Evolutionary conservation across 108 stramenopile genomes (phyloP).

Genomic region (Skeletonema menzelii): DNA sequence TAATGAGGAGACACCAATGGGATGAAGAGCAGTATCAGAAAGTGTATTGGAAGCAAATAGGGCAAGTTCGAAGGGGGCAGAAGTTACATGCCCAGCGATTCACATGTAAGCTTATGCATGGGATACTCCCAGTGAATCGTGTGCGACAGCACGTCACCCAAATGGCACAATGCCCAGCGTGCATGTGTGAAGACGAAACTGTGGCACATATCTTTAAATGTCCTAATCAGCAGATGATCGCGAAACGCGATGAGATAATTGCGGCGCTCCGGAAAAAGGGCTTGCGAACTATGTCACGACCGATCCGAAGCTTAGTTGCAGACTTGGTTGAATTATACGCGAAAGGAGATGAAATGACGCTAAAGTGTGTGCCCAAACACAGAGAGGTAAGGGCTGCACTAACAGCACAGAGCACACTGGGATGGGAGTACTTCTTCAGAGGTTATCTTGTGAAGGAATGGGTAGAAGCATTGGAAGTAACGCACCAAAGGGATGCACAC

Average conservation of each 20-base stretch:
- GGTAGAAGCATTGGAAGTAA: too few relatives aligned
- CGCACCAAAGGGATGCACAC: too few relatives aligned
- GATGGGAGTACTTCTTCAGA: too few relatives aligned
- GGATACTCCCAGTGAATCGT: not conserved
- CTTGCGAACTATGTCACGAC: too few relatives aligned
- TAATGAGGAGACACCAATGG: not conserved
- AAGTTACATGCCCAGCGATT: not conserved
- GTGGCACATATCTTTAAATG: not conserved
- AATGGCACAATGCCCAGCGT: not conserved
- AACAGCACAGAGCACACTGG: too few relatives aligned
- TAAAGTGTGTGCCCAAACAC: too few relatives aligned
- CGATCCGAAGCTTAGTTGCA: too few relatives aligned
- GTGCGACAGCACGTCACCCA: not conserved
- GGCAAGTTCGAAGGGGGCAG: not conserved
- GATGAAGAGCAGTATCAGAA: not conserved
- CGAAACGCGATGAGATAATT: not conserved
- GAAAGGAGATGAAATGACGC: not conserved
- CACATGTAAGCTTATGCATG: not conserved
- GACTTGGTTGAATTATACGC: too few relatives aligned
- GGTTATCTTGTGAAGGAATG: too few relatives aligned
- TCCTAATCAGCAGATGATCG: not conserved
- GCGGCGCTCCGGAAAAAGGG: not conserved
- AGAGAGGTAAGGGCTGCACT: too few relatives aligned
- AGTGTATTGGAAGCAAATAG: not conserved
- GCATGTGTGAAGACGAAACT: not conserved